Conservation (phyloP, 1,139 yeast genomes). For the Protomyces lactucae-debilis region DNA sequence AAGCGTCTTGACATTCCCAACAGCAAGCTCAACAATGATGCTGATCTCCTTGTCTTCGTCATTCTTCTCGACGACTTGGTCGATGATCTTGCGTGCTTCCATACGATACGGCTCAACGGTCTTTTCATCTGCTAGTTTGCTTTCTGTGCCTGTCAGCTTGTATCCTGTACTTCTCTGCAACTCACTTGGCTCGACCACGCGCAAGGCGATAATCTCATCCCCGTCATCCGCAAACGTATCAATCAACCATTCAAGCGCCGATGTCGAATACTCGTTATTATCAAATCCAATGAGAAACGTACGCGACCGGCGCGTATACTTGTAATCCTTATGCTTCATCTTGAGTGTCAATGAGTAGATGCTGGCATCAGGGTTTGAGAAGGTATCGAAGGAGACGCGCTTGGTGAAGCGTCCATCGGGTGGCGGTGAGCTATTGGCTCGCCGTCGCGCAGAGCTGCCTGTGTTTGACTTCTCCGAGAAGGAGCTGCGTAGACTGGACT, state of each 20-base stretch:
- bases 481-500: slow-evolving; percentile 7
- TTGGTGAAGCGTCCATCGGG: slow-evolving; percentile 20
- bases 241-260: slow-evolving; percentile 62
- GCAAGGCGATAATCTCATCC: slow-evolving; percentile 32
- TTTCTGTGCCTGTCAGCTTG: not conserved
- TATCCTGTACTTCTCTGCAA: not conserved
- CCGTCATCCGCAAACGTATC: slow-evolving; percentile 50
- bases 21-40: slow-evolving; percentile 55
- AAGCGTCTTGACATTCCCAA: slow-evolving; percentile 57
- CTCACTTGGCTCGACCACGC: slow-evolving; percentile 43
- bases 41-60: slow-evolving; percentile 46
- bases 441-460: not conserved
- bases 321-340: slow-evolving; percentile 54
- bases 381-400: slow-evolving; percentile 55
- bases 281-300: slow-evolving; percentile 61
- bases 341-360: slow-evolving; percentile 50
- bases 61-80: slow-evolving; percentile 49
- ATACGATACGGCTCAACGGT: slow-evolving; percentile 40
- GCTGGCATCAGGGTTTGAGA: slow-evolving; percentile 43
- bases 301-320: slow-evolving; percentile 53
- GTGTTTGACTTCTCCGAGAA: not conserved
- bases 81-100: slow-evolving; percentile 43
- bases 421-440: slow-evolving; percentile 9
- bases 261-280: slow-evolving; percentile 52
- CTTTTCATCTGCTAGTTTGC: slow-evolving; percentile 33